phyloP scores from a whole-genome alignment of 345 rosid genomes.

The Eucalyptus marginata region DNA sequence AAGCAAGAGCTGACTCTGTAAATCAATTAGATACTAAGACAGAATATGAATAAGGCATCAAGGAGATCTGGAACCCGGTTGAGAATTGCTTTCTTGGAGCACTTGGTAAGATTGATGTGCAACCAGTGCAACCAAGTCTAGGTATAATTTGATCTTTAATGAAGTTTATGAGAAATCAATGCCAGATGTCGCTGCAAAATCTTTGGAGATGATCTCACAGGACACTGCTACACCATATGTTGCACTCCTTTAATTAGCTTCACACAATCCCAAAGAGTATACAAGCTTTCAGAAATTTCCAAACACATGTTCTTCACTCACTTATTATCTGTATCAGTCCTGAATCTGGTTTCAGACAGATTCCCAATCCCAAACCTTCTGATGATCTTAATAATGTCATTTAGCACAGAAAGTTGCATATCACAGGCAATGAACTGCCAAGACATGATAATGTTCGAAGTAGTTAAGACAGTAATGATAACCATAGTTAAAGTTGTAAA shows the following conservation, averaged over 20 bases:
- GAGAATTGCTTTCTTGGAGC: neutral
- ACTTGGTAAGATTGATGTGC: neutral
- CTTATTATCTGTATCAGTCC: neutral
- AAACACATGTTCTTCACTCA: neutral
- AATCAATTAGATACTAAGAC: neutral
- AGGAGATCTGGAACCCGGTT: neutral
- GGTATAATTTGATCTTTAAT: neutral
- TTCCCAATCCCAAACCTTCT: neutral
- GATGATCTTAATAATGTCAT: neutral
- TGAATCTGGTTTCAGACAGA: neutral
- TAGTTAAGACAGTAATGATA: neutral
- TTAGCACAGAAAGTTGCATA: neutral
- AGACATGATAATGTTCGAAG: neutral
- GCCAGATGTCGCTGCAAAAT: neutral
- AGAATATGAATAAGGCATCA: neutral
- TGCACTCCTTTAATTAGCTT: neutral
- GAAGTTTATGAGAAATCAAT: neutral
- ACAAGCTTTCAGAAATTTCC: neutral
- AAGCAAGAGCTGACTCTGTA: neutral
- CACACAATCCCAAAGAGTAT: neutral
- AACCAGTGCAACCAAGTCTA: neutral
- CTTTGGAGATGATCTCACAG: neutral
- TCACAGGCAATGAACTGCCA: neutral
- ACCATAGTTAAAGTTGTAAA: neutral
- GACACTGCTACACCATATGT: neutral